Conservation (phyloP, 2,329 filamentous ascomycete genomes). For the Ophioceras dolichostomum region DNA sequence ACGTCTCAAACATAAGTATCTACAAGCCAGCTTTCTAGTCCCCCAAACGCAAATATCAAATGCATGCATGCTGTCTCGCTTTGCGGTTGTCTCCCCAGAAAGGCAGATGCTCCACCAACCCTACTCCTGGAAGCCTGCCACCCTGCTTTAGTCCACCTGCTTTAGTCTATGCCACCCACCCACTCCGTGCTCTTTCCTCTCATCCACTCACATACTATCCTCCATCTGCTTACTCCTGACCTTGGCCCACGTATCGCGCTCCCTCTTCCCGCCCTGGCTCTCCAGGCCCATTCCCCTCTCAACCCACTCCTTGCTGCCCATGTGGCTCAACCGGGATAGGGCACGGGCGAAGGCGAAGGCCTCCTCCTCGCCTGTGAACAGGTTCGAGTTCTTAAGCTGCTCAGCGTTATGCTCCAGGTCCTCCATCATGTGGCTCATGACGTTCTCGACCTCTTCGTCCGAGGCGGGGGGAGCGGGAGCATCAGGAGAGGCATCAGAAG, state of each 20-base stretch:
- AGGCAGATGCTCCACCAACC: too few relatives aligned
- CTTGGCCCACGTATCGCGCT: slow-evolving; percentile 54
- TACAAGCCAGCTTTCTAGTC: too few relatives aligned
- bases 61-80: too few relatives aligned
- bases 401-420: slow-evolving; percentile 77
- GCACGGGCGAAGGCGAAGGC: slow-evolving; percentile 91
- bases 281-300: slow-evolving; percentile 65
- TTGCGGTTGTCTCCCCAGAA: too few relatives aligned
- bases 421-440: slow-evolving; percentile 74
- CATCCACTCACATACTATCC: slow-evolving; percentile 53
- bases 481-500: too few relatives aligned
- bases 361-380: slow-evolving; percentile 94
- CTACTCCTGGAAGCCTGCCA: too few relatives aligned
- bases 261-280: slow-evolving; percentile 48
- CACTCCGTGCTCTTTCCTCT: too few relatives aligned
- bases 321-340: slow-evolving; percentile 72
- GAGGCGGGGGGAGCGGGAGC: neutral
- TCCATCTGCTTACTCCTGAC: slow-evolving; percentile 56
- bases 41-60: too few relatives aligned
- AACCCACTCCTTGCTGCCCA: slow-evolving; percentile 93
- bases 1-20: too few relatives aligned
- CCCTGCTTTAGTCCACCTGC: too few relatives aligned
- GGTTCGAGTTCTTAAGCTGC: slow-evolving; percentile 66
- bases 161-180: too few relatives aligned
- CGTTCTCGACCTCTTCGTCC: slow-evolving; percentile 42